Evolutionary conservation across 192 early-diverging fungal species (phyloP).

Genomic region (Thamnidium elegans): DNA sequence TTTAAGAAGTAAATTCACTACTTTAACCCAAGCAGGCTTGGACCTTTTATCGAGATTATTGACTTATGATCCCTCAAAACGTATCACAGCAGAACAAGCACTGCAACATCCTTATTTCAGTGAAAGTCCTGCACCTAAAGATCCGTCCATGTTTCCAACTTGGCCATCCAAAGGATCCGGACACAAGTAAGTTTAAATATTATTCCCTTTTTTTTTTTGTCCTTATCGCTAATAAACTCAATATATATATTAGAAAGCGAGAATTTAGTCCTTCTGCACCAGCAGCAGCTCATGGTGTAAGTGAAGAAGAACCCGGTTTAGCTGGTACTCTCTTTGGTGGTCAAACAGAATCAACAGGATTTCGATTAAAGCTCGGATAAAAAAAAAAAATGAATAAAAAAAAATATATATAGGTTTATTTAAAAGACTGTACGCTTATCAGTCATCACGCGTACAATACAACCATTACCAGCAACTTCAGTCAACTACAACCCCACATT

Average conservation of each 20-base stretch:
- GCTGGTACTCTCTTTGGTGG: slow-evolving; percentile 50
- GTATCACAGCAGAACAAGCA: slow-evolving; percentile 91
- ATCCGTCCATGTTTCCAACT: slow-evolving; percentile 91
- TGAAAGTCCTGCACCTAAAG: slow-evolving; percentile 84
- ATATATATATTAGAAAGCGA: slow-evolving; percentile 12
- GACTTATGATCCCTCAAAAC: slow-evolving; percentile 76
- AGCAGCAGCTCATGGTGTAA: slow-evolving; percentile 51
- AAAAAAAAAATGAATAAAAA: slow-evolving; percentile 1
- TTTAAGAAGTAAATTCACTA: slow-evolving; percentile 46
- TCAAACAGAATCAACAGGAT: slow-evolving; percentile 53
- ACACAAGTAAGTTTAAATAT: slow-evolving; percentile 45
- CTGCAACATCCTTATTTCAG: slow-evolving; percentile 90
- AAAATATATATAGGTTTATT: neutral
- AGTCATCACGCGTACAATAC: slow-evolving; percentile 89
- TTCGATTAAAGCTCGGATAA: slow-evolving; percentile 49
- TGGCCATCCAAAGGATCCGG: slow-evolving; percentile 76
- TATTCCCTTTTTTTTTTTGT: neutral
- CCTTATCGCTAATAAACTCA: neutral
- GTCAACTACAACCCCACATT: slow-evolving; percentile 52
- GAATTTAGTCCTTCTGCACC: slow-evolving; percentile 54
- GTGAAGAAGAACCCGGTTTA: slow-evolving; percentile 35
- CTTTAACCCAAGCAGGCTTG: slow-evolving; percentile 71
- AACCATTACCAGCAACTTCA: slow-evolving; percentile 83
- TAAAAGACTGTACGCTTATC: slow-evolving; percentile 72
- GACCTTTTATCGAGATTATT: slow-evolving; percentile 78